Evolutionary conservation across 352 stramenopile species (phyloP), one percentile per base, ranked within the genome.

Genomic region (Plasmopara halstedii): DNA sequence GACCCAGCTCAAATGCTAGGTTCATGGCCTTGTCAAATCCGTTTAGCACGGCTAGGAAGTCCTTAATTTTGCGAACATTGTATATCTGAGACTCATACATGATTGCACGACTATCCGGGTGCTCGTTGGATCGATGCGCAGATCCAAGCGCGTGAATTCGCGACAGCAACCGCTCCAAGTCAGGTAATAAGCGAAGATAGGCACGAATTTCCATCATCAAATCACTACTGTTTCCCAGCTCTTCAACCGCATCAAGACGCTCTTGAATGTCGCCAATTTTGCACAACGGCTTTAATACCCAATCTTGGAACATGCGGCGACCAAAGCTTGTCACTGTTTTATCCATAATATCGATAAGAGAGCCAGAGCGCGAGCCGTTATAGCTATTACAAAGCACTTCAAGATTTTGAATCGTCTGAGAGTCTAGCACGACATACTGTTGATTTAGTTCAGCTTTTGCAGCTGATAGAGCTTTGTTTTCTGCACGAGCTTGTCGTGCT

Each of bases 1-100:
- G 72, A 9, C 73, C 76, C 44, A 98, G 83, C 17, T 93, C 55
- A 22, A 93, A 66, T 11, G 77, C 71, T 22, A 98, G 83, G 13
- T 86, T 68, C 54, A 93, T 79, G 0, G 87, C 72, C 10, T 61
- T 48, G 50, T 80, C 77, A 35, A 98, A 93, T 15, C 88, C 95
- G 35, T 90, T 79, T 5, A 99, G 58, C 8, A 97, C 63, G 2
- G 96, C 75, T 4, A 95, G 31, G 26, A 96, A 94, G 47, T 95
- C 81, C 18, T 83, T 82, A 32, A 99, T 98, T 66, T 99, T 99
- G 39, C 94, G 87, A 50, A 95, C 95, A 43, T 97, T 98, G 77
- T 99, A 98, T 46, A 87, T 96, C 42, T 80, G 84, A 14, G 67
- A 80, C 61, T 99, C 97, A 65, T 99, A 99, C 68, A 99, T 94